Evolutionary conservation across 2,329 filamentous ascomycete species (phyloP).

Genomic region (Hypoxylon sp.): DNA sequence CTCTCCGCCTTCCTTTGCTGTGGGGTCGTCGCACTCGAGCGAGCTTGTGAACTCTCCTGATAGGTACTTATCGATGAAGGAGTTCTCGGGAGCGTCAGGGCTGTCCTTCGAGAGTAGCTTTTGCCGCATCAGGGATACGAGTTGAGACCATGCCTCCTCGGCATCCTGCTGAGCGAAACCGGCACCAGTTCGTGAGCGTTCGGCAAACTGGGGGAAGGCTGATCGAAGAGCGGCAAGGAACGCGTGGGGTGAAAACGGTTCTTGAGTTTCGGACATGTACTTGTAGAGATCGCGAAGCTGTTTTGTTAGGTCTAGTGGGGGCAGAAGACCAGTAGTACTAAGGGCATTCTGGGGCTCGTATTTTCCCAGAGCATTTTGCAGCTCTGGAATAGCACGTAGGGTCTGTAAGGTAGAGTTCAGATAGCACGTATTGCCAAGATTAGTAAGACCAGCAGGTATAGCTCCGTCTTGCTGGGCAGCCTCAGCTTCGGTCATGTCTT

Average conservation of each 20-base stretch:
- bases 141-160: conserved; percentile 97
- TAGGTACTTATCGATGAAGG: conserved; percentile 92
- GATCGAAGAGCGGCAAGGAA: conserved; percentile 84
- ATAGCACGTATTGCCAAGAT: conserved; percentile 98
- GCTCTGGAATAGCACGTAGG: conserved; percentile 86
- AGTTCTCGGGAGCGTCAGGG: conserved; percentile 60
- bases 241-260: conserved; percentile 81
- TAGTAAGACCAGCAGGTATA: conserved; percentile 86
- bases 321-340: conserved; percentile 40
- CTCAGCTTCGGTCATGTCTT: conserved; percentile 98
- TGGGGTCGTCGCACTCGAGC: conserved; percentile 84
- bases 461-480: conserved; percentile 83
- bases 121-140: conserved; percentile 81
- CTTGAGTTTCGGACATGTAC: conserved; percentile 88
- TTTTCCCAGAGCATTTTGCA: conserved; percentile 78
- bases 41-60: conserved; percentile 80
- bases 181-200: conserved; percentile 81
- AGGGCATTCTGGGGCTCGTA: conserved; percentile 53
- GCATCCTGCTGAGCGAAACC: conserved; percentile 98
- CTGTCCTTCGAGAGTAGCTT: conserved; percentile 74
- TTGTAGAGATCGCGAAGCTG: conserved; percentile 86
- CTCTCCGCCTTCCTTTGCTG: conserved; percentile 78
- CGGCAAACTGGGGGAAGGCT: conserved; percentile 90
- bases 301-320: conserved; percentile 76
- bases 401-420: conserved; percentile 97